Evolutionary conservation across 2,329 filamentous ascomycete species (phyloP).

Genomic region (Pseudogymnoascus sp.): DNA sequence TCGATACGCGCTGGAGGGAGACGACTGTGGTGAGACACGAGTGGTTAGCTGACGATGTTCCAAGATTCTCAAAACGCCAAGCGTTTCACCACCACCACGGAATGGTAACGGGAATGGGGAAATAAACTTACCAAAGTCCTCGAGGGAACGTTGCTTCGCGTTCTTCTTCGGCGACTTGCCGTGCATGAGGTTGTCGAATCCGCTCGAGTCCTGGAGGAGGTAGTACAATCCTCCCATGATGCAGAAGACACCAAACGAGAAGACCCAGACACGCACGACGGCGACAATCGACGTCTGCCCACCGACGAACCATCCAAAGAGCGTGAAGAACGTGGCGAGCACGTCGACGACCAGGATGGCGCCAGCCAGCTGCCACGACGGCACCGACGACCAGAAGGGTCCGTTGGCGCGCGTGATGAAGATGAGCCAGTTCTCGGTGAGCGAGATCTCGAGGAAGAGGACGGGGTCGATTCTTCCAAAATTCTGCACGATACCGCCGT

Average conservation of each 20-base stretch:
- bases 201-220: constrained; percentile 69
- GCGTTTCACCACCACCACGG: neutral
- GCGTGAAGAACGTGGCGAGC: constrained; percentile 73
- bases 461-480: constrained; percentile 74
- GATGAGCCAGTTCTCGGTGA: constrained; percentile 93
- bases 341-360: constrained; percentile 78
- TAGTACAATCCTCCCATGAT: constrained; percentile 69
- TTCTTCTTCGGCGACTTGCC: constrained; percentile 75
- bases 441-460: constrained; percentile 80
- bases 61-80: neutral
- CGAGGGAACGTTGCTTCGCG: constrained; percentile 74
- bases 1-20: constrained; percentile 81
- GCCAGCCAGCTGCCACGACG: constrained; percentile 73
- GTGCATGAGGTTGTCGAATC: constrained; percentile 90
- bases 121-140: constrained; percentile 73
- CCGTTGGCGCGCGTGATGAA: constrained; percentile 96
- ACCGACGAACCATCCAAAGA: constrained; percentile 74
- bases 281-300: constrained; percentile 68
- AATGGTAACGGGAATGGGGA: neutral
- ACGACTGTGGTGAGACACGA: constrained; percentile 55
- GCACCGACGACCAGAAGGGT: constrained; percentile 83
- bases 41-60: constrained; percentile 39
- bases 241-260: constrained; percentile 83
- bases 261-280: constrained; percentile 83
- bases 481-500: constrained; percentile 84